These are phyloP conservation scores for Gloeopeniophorella convolvens DNA, from an alignment of 768 basidiomycete species.

Conservation along the genomic window DNA sequence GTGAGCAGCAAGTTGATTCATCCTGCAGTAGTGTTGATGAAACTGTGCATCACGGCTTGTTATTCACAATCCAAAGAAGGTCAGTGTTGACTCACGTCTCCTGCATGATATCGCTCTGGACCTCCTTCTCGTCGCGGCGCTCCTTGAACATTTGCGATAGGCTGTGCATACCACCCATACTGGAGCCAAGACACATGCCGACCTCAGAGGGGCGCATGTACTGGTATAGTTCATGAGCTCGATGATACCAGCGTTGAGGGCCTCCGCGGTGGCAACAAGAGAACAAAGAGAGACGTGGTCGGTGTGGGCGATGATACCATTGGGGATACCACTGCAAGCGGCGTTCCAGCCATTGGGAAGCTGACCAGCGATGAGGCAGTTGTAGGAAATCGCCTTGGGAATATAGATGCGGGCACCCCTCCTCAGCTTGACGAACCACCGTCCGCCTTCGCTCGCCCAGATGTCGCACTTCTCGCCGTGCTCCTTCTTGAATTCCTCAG, in stretches of 20 bases:
- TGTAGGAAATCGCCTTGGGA: conserved; percentile 94
- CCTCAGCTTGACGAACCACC: conserved; percentile 98
- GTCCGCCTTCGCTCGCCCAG: conserved; percentile 87
- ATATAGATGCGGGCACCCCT: conserved; percentile 90
- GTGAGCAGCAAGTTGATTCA: conserved; percentile 94
- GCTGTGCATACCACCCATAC: conserved; percentile 94
- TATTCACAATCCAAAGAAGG: neutral
- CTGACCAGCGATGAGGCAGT: conserved; percentile 91
- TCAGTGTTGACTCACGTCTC: conserved; percentile 67
- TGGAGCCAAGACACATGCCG: conserved; percentile 89
- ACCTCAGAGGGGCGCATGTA: conserved; percentile 95
- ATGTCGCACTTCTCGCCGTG: conserved; percentile 96
- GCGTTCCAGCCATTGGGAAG: conserved; percentile 98
- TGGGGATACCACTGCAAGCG: conserved; percentile 92
- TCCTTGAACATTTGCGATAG: conserved; percentile 98
- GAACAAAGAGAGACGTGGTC: conserved; percentile 95
- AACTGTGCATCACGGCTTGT: conserved; percentile 44
- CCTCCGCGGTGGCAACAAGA: conserved; percentile 88
- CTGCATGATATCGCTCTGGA: conserved; percentile 97
- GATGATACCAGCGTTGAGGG: conserved; percentile 94
- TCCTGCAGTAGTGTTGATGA: conserved; percentile 98
- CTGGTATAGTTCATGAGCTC: conserved; percentile 97
- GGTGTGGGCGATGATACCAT: conserved; percentile 90
- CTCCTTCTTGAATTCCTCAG: conserved; percentile 91
- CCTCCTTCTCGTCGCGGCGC: conserved; percentile 94